Evolutionary conservation across 345 rosid species (phyloP).

Genomic region (Eutrema japonicum): DNA sequence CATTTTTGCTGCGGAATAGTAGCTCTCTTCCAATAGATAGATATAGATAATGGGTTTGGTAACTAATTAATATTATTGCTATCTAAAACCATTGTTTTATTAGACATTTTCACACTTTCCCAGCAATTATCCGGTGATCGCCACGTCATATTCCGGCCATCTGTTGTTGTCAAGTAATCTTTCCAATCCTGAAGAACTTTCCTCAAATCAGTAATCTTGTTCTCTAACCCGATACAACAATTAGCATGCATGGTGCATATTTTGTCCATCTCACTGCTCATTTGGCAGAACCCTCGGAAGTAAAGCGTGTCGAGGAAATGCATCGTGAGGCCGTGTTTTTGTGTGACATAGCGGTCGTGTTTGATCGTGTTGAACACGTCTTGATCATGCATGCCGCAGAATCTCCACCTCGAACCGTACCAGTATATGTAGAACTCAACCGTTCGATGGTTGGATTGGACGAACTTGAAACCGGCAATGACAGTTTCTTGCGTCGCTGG

Average conservation of each 20-base stretch:
- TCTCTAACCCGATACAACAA: no score
- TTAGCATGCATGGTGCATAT: no score
- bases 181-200: no score
- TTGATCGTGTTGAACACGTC: no score
- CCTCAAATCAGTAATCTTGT: no score
- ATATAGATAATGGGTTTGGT: not conserved
- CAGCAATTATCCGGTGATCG: not conserved
- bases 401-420: no score
- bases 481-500: slow-evolving; percentile 46
- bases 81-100: not conserved
- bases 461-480: slow-evolving; percentile 68
- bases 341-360: no score
- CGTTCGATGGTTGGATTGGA: slow-evolving; percentile 51
- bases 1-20: not conserved
- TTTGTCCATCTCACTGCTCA: no score
- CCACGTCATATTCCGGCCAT: not conserved
- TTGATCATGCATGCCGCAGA: no score
- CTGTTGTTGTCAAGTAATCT: not conserved
- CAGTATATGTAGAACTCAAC: slow-evolving; percentile 11
- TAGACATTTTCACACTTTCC: not conserved
- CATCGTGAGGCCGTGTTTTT: no score
- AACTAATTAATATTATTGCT: not conserved
- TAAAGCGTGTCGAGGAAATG: no score
- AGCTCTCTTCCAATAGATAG: not conserved
- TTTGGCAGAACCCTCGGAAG: no score